A percentile compares a stretch with the other conserved stretches of the same genome.
phyloP scores from a whole-genome alignment of 257 asterid species.

The Haberlea rhodopensis region DNA sequence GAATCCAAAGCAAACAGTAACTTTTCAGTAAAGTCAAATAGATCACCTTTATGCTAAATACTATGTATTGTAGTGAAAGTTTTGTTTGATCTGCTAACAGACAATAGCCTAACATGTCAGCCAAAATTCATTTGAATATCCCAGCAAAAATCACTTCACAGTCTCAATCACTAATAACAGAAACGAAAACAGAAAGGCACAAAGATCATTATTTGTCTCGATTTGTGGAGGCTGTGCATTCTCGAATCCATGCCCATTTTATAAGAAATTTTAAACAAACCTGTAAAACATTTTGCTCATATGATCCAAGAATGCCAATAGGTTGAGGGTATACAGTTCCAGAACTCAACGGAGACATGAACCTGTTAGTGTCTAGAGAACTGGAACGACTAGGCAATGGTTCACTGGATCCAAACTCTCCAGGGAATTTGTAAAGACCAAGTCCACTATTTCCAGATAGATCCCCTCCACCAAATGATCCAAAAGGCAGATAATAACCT shows the following conservation, averaged over 20 bases:
- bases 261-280: conserved; percentile 43
- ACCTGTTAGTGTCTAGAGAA: conserved; percentile 69
- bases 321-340: conserved; percentile 83
- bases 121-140: conserved; percentile 7
- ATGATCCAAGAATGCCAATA: conserved; percentile 84
- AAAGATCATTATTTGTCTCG: neutral
- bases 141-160: conserved; percentile 18
- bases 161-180: conserved; percentile 1
- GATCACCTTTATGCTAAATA: neutral
- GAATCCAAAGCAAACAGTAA: conserved; percentile 13
- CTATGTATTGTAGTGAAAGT: neutral
- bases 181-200: conserved; percentile 8
- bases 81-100: conserved; percentile 9
- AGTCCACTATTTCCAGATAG: conserved; percentile 67
- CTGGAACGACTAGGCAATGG: conserved; percentile 56
- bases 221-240: conserved; percentile 23
- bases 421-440: conserved; percentile 77
- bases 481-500: conserved; percentile 82
- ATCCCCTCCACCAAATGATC: conserved; percentile 81
- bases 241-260: conserved; percentile 15
- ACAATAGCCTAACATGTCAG: conserved; percentile 10
- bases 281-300: conserved; percentile 89
- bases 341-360: conserved; percentile 74
- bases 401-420: conserved; percentile 76
- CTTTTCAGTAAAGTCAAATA: neutral